Evolutionary conservation across 345 rosid species (phyloP).

Genomic region (Clausena lansium): DNA sequence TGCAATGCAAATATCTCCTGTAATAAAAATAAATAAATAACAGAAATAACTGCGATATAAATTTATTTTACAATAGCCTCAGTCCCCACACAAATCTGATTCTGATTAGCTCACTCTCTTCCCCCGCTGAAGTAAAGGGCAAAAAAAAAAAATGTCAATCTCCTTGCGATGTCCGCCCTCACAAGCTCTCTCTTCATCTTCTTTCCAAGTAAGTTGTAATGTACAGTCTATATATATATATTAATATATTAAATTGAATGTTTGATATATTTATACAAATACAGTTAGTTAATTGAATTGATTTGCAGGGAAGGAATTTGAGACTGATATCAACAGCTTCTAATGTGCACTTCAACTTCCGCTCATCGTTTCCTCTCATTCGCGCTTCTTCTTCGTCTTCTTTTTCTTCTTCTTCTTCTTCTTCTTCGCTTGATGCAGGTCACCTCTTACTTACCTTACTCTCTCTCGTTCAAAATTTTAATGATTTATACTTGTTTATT

Average conservation of each 20-base stretch:
- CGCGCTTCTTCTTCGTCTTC: slow-evolving; percentile 66
- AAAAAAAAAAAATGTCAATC: slow-evolving; percentile 42
- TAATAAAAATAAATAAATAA: background rate
- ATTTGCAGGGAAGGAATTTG: slow-evolving; percentile 41
- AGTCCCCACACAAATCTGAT: background rate
- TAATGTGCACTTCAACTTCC: slow-evolving; percentile 38
- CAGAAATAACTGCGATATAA: background rate
- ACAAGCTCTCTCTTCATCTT: slow-evolving; percentile 41
- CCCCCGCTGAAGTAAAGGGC: no score
- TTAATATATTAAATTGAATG: no score
- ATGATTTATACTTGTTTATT: background rate
- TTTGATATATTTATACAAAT: background rate
- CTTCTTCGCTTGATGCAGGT: slow-evolving; percentile 69
- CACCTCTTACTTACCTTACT: background rate
- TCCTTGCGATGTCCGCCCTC: slow-evolving; percentile 85
- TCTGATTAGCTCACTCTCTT: background rate
- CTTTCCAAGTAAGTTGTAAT: slow-evolving; percentile 30
- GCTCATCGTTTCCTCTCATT: slow-evolving; percentile 44
- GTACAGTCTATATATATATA: no score
- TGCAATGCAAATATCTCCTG: background rate
- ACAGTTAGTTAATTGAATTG: background rate
- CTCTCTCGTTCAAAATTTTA: background rate
- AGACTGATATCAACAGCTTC: slow-evolving; percentile 35
- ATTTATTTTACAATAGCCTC: background rate
- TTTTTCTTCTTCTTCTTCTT: slow-evolving; percentile 78